phyloP scores from a whole-genome alignment of 371 early-diverging fungal genomes.

The Gilbertella persicaria region DNA sequence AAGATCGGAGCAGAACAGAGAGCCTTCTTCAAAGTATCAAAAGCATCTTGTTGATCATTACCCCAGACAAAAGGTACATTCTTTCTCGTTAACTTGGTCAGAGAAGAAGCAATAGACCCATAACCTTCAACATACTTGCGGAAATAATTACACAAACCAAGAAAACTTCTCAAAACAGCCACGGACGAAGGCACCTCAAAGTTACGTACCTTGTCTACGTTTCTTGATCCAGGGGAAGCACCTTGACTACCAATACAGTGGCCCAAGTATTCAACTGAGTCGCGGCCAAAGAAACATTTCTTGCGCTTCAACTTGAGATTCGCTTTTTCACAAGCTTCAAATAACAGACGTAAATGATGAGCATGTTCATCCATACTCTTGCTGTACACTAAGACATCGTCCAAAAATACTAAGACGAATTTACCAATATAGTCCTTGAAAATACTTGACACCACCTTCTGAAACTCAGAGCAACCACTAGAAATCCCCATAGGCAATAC shows the following conservation, averaged over 20 bases:
- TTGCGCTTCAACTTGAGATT: conserved; percentile 32
- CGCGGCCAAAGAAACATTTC: conserved; percentile 40
- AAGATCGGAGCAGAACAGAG: conserved; percentile 27
- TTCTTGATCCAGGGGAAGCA: conserved; percentile 9
- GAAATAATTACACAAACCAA: conserved; percentile 37
- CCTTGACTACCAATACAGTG: conserved; percentile 30
- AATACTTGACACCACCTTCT: too few relatives aligned
- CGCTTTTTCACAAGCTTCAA: conserved; percentile 27
- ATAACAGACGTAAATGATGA: conserved; percentile 27
- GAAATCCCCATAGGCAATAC: too few relatives aligned
- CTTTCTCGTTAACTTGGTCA: conserved; percentile 13
- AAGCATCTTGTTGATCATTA: conserved; percentile 18
- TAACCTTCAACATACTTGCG: conserved; percentile 24
- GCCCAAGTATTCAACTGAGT: conserved; percentile 34
- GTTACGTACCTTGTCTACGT: conserved; percentile 7
- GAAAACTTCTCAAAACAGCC: conserved; percentile 25
- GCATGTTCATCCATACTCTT: conserved; percentile 33
- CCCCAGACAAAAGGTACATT: conserved; percentile 18
- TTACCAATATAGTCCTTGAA: conserved; percentile 15
- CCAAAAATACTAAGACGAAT: conserved; percentile 44
- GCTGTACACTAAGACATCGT: conserved; percentile 50
- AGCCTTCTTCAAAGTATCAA: conserved; percentile 11
- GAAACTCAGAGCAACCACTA: too few relatives aligned
- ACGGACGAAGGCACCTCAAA: conserved; percentile 11
- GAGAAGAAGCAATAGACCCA: conserved; percentile 3